A percentile compares a stretch with the other conserved stretches of the same genome.
These are phyloP conservation scores for Quercus engelmannii DNA, from an alignment of 306 rosid genomes.

Conservation along the genomic window DNA sequence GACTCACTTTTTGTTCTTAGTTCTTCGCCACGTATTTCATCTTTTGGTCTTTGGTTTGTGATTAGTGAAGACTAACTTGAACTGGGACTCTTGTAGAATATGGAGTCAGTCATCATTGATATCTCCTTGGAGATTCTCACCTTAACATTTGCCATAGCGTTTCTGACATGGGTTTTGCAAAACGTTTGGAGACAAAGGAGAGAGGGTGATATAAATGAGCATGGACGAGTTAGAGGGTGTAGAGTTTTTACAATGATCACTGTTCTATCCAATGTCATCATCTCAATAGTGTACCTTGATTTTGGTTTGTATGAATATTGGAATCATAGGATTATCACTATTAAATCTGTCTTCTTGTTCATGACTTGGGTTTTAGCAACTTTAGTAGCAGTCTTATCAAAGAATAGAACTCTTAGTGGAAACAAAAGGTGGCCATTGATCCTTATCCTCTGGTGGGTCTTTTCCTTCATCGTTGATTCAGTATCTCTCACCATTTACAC, in stretches of 20 bases:
- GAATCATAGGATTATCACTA: conserved; percentile 13
- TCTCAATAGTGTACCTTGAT: conserved; percentile 43
- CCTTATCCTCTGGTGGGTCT: too few relatives aligned
- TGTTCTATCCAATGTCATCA: conserved; percentile 27
- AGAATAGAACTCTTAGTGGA: too few relatives aligned
- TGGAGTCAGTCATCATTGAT: conserved; percentile 23
- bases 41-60: background rate
- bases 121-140: conserved; percentile 28
- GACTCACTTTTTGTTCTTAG: background rate
- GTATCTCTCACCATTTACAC: too few relatives aligned
- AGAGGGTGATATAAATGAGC: conserved; percentile 1
- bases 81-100: background rate
- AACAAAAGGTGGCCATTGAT: too few relatives aligned
- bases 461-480: too few relatives aligned
- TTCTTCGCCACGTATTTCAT: background rate
- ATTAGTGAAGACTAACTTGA: background rate
- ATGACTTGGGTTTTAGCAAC: conserved; percentile 51
- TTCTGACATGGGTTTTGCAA: conserved; percentile 54
- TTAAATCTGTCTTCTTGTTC: conserved; percentile 29
- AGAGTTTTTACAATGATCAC: conserved; percentile 22
- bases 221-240: conserved; percentile 7
- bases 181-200: conserved; percentile 35
- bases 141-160: conserved; percentile 45
- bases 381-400: too few relatives aligned
- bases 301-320: conserved; percentile 36